Percentiles rank a stretch among this genome's conserved stretches.
Conservation (phyloP, 1,139 yeast species). For the Kodamaea plutei region DNA sequence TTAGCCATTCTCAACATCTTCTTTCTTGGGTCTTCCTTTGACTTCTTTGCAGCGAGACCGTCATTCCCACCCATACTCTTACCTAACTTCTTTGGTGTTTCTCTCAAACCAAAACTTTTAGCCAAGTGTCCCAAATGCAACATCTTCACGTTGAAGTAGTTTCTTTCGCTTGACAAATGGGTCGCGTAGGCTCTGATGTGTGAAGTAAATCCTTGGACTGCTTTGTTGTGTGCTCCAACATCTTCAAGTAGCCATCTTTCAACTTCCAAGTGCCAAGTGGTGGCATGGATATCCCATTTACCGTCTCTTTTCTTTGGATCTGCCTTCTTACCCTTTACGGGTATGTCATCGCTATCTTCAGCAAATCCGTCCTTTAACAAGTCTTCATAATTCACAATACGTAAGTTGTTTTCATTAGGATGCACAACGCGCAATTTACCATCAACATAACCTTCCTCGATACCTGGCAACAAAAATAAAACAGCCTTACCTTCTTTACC, state of each 20-base stretch:
- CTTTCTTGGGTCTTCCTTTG: constrained; percentile 56
- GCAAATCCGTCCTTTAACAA: constrained; percentile 60
- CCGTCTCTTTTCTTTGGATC: constrained; percentile 22
- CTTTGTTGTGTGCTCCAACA: constrained; percentile 51
- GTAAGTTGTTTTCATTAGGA: constrained; percentile 46
- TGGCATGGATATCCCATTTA: constrained; percentile 91
- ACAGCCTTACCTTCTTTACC: constrained; percentile 64
- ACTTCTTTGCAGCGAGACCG: constrained; percentile 23
- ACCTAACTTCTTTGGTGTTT: constrained; percentile 80
- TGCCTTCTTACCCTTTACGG: no score
- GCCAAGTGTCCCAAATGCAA: constrained; percentile 95
- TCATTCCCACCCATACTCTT: constrained; percentile 26
- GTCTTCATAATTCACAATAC: constrained; percentile 47
- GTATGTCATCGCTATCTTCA: constrained; percentile 18
- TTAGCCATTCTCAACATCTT: constrained; percentile 78
- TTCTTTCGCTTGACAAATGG: constrained; percentile 76
- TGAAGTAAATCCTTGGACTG: constrained; percentile 76
- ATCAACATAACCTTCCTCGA: constrained; percentile 79
- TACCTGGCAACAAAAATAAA: constrained; percentile 79
- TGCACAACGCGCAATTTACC: constrained; percentile 50
- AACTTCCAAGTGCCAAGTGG: constrained; percentile 89
- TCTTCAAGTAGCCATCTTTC: constrained; percentile 87
- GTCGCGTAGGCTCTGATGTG: constrained; percentile 97
- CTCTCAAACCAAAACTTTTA: constrained; percentile 89
- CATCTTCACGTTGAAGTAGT: constrained; percentile 70